Conservation (phyloP, 768 basidiomycete genomes). For the Dioszegia crocea region DNA sequence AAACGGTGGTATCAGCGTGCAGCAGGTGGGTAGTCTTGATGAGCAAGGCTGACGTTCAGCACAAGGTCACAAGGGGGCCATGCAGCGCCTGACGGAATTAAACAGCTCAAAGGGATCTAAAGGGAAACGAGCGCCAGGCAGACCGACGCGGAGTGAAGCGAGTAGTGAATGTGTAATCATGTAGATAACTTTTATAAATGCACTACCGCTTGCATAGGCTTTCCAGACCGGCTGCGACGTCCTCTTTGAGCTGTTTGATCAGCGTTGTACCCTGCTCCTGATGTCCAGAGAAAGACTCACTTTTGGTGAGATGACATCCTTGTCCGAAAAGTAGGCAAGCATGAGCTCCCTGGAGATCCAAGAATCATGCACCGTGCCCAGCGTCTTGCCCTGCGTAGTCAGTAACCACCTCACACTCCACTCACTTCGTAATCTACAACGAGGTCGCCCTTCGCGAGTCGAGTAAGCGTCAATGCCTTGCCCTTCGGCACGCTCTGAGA, state of each 20-base stretch:
- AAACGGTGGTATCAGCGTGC: slow-evolving; percentile 99
- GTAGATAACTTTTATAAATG: slow-evolving; percentile 16
- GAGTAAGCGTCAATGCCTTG: slow-evolving; percentile 41
- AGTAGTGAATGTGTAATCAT: slow-evolving; percentile 88
- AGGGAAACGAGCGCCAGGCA: slow-evolving; percentile 62
- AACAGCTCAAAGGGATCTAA: slow-evolving; percentile 65
- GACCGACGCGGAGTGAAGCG: slow-evolving; percentile 89
- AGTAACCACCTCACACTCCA: background rate
- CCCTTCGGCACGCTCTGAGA: slow-evolving; percentile 43
- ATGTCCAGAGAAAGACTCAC: slow-evolving; percentile 10
- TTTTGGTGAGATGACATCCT: slow-evolving; percentile 42
- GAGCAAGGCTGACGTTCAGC: slow-evolving; percentile 55
- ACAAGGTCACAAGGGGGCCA: slow-evolving; percentile 96
- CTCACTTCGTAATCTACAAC: slow-evolving; percentile 47
- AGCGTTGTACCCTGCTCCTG: background rate
- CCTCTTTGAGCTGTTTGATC: slow-evolving; percentile 36
- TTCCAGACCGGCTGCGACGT: slow-evolving; percentile 38
- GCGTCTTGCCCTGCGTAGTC: slow-evolving; percentile 25
- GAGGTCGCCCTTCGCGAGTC: slow-evolving; percentile 36
- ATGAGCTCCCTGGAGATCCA: slow-evolving; percentile 48
- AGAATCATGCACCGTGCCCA: slow-evolving; percentile 44
- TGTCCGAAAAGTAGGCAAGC: slow-evolving; percentile 50
- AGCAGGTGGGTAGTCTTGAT: slow-evolving; percentile 64
- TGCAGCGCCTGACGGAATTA: slow-evolving; percentile 92
- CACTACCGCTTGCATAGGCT: slow-evolving; percentile 5